Evolutionary conservation across 2,329 filamentous ascomycete species (phyloP).

Genomic region (Colletotrichum sp.): DNA sequence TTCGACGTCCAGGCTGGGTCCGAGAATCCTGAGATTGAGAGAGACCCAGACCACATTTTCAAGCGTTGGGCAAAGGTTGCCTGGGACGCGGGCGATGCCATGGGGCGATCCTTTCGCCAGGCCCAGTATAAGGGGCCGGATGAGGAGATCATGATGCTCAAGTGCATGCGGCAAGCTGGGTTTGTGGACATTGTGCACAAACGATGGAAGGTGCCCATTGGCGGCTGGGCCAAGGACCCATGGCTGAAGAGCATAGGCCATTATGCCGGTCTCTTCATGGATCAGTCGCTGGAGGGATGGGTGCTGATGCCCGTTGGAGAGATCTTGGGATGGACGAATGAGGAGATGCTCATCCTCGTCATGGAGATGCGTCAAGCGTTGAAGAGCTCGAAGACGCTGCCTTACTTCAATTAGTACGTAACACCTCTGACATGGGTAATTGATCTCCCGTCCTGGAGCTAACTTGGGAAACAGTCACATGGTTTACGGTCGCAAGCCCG

Average conservation of each 20-base stretch:
- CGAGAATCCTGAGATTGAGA: neutral
- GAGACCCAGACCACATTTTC: neutral
- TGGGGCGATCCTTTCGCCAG: conserved; percentile 32
- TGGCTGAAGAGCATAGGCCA: conserved; percentile 8
- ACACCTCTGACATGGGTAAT: no score
- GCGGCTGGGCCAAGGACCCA: conserved; percentile 20
- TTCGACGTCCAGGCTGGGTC: conserved; percentile 24
- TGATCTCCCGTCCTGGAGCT: no score
- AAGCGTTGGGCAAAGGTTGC: no score
- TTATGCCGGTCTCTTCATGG: conserved; percentile 26
- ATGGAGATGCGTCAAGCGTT: conserved; percentile 20
- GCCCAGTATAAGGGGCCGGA: conserved; percentile 20
- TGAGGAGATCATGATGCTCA: conserved; percentile 8
- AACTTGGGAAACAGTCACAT: no score
- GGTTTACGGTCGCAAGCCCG: no score
- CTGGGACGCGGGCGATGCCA: conserved; percentile 29
- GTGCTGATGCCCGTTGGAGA: conserved; percentile 29
- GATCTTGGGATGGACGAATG: conserved; percentile 29
- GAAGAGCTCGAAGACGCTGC: neutral
- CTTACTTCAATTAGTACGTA: neutral
- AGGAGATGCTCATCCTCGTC: conserved; percentile 27
- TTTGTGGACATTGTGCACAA: conserved; percentile 24
- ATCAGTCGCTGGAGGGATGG: conserved; percentile 31
- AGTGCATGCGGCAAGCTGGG: conserved; percentile 12
- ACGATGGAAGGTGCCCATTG: conserved; percentile 18